phyloP scores from a whole-genome alignment of 495 filamentous ascomycete genomes.

The Beverwykella pulmonaria region DNA sequence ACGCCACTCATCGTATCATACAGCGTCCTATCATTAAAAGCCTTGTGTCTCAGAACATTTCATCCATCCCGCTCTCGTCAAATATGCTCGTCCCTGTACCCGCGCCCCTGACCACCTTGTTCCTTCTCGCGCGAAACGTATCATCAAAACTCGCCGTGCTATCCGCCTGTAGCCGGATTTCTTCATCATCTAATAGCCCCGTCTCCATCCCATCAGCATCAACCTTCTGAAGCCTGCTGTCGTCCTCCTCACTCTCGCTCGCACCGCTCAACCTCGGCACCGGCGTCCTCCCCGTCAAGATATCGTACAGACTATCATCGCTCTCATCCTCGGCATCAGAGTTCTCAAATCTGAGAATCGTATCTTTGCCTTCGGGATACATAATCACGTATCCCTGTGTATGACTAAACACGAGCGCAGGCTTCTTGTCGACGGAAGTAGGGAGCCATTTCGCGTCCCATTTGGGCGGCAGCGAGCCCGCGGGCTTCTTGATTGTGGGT shows the following conservation, averaged over 20 bases:
- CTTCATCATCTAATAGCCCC: slow-evolving; percentile 29
- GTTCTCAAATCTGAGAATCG: slow-evolving; percentile 21
- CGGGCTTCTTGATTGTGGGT: slow-evolving; percentile 14
- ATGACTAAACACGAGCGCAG: slow-evolving; percentile 33
- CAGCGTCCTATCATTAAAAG: no score
- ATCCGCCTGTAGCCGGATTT: background rate
- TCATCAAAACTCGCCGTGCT: slow-evolving; percentile 37
- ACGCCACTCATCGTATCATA: no score
- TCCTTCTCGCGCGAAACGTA: slow-evolving; percentile 41
- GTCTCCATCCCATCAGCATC: background rate
- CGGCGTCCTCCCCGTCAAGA: slow-evolving; percentile 42
- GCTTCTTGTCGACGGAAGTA: slow-evolving; percentile 26
- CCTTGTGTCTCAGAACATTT: slow-evolving; percentile 31
- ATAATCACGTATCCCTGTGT: slow-evolving; percentile 35
- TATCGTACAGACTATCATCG: slow-evolving; percentile 46
- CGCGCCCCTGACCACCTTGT: background rate
- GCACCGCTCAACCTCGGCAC: slow-evolving; percentile 17
- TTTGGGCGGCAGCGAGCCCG: slow-evolving; percentile 9
- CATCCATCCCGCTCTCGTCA: slow-evolving; percentile 37
- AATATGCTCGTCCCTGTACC: slow-evolving; percentile 18
- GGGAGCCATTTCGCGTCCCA: slow-evolving; percentile 36
- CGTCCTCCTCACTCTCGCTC: background rate
- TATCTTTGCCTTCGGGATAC: slow-evolving; percentile 41
- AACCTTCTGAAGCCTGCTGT: background rate
- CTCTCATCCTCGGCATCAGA: slow-evolving; percentile 26